A percentile compares a stretch with the other conserved stretches of the same genome.
Evolutionary conservation across 2,329 filamentous ascomycete genomes (phyloP).

Genomic region (Cladosporium cucumerinum): DNA sequence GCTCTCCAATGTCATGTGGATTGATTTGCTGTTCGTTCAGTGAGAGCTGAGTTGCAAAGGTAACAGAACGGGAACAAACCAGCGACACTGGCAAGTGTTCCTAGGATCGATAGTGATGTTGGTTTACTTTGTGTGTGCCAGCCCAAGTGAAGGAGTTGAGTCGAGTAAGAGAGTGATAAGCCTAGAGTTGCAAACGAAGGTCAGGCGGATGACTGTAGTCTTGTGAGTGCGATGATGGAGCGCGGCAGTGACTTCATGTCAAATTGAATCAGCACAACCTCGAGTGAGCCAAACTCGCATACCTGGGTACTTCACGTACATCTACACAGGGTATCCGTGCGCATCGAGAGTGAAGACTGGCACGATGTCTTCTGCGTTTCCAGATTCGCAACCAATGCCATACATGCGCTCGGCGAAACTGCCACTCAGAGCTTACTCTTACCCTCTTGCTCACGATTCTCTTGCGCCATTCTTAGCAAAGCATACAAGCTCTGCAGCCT

Average conservation of each 20-base stretch:
- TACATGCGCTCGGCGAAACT: not conserved
- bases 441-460: slow-evolving; percentile 45
- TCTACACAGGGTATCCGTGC: not conserved
- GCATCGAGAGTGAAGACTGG: not conserved
- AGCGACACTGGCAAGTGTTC: not conserved
- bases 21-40: not conserved
- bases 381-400: no score
- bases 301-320: not conserved
- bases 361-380: not conserved
- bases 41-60: not conserved
- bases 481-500: slow-evolving; percentile 66
- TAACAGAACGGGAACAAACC: not conserved
- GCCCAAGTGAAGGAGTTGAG: not conserved
- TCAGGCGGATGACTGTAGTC: not conserved
- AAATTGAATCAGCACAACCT: not conserved
- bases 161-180: not conserved
- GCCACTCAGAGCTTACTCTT: slow-evolving; percentile 25
- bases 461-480: slow-evolving; percentile 60
- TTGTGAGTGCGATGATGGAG: not conserved
- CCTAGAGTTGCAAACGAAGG: not conserved
- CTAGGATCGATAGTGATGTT: not conserved
- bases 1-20: not conserved
- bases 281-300: not conserved
- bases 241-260: not conserved
- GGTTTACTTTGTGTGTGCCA: not conserved